Base-by-base conservation (phyloP, 345 rosid genomes). In the Salix suchowensis region DNA sequence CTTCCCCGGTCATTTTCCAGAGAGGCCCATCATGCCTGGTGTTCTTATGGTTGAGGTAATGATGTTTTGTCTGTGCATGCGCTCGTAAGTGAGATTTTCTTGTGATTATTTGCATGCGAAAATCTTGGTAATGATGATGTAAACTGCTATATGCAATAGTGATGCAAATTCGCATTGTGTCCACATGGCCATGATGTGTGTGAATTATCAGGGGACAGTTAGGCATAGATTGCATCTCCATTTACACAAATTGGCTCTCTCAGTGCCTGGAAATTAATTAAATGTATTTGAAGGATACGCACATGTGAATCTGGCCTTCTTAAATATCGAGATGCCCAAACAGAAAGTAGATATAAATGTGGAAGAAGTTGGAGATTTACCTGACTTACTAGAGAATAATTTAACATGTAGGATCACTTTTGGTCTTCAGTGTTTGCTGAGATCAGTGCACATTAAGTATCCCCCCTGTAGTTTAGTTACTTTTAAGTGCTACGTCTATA, bases 1-100 rank as follows among this genome's bases (percentile, higher is more conserved):
- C 84, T 96, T 96, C 76, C 99, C 99, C 72, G 99, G 99, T 1
- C 99, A 96, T 86, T 96, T 96, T 68, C 99, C 99, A 68, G 97
- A 91, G 83, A 89, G 99, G 74, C 99, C 99, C 3, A 96, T 96
- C 1, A 94, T 96, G 99, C 99, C 99, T 72, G 98, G 98, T 67
- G 99, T 96, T 65, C 98, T 96, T 85, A 96, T 94, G 98, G 88
- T 96, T 83, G 99, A 94, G 98, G 98, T 93, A 78, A 84, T 77
- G 30, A 84, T 77, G 30, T 11, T 46, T 64, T 21, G 32, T 13
- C 15, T 64, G 7, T 37, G 15, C 10, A 8, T n/a, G 62, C 44
- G 44, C 44, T 10, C 44, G 44, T 10, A 40, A 40, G 44, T 40
- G 62, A 8, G 23, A 0, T 46, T 46, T 55, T 55, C 28, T 55